Evolutionary conservation across 2,329 filamentous ascomycete genomes (phyloP).

Genomic region (Dactylellina cionopaga): DNA sequence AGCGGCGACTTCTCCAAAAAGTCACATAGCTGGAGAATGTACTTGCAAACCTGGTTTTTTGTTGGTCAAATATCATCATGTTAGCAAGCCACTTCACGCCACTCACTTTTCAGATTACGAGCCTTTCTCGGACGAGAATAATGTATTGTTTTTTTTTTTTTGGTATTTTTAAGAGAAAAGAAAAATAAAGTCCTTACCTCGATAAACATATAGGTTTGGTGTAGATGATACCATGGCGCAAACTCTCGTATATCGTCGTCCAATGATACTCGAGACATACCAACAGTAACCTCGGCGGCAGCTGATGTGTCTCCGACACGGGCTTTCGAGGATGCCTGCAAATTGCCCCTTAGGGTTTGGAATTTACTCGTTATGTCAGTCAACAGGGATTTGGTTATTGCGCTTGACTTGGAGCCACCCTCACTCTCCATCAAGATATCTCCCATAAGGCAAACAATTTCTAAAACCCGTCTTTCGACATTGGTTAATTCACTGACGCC

Average conservation of each 20-base stretch:
- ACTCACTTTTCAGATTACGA: background rate
- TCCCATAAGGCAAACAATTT: conserved; percentile 33
- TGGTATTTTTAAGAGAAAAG: too few relatives aligned
- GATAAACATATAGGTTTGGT: conserved; percentile 36
- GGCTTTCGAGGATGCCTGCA: conserved; percentile 27
- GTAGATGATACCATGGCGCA: conserved; percentile 37
- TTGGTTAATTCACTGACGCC: conserved; percentile 29
- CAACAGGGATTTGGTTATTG: conserved; percentile 33
- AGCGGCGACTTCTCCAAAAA: conserved; percentile 42
- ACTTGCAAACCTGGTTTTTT: conserved; percentile 28
- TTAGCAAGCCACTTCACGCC: conserved; percentile 21
- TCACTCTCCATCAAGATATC: conserved; percentile 41
- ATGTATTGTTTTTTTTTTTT: too few relatives aligned
- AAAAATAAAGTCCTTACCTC: conserved; percentile 37
- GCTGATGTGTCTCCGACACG: conserved; percentile 5
- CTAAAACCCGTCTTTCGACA: conserved; percentile 36
- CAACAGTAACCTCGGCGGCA: background rate
- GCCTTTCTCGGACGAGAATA: background rate
- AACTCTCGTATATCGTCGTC: background rate
- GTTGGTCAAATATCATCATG: background rate
- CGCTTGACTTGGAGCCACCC: conserved; percentile 32
- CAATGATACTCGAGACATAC: conserved; percentile 34
- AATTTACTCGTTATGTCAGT: conserved; percentile 44
- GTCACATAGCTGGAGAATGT: conserved; percentile 40
- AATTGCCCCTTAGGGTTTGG: conserved; percentile 30